Percentiles rank a stretch among this genome's conserved stretches.
phyloP scores from a whole-genome alignment of 805 yeast genomes.

The Scheffersomyces ergatensis region DNA sequence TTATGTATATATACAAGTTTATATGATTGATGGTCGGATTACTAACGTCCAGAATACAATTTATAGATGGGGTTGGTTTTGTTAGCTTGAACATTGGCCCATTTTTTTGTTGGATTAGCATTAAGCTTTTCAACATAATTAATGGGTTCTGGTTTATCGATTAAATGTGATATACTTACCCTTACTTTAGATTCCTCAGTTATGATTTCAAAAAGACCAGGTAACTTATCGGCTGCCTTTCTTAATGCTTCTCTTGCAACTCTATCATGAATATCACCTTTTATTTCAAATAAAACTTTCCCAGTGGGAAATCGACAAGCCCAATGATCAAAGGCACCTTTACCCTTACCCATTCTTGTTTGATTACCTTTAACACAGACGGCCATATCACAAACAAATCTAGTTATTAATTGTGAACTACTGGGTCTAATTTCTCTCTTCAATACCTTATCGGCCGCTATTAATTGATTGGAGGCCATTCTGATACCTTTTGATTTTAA shows the following conservation, averaged over 20 bases:
- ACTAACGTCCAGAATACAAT: conserved; percentile 64
- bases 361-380: conserved; percentile 97
- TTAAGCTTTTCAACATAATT: conserved; percentile 56
- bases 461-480: conserved; percentile 80
- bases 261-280: conserved; percentile 76
- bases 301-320: conserved; percentile 96
- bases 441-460: conserved; percentile 86
- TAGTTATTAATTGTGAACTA: conserved; percentile 72
- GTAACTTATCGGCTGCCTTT: conserved; percentile 87
- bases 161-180: conserved; percentile 62
- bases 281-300: conserved; percentile 84
- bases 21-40: neutral
- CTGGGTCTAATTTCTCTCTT: conserved; percentile 81
- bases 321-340: conserved; percentile 97
- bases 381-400: conserved; percentile 81
- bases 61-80: conserved; percentile 48
- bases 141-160: conserved; percentile 42
- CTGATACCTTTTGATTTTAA: conserved; percentile 86
- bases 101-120: conserved; percentile 63
- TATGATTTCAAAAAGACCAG: conserved; percentile 88
- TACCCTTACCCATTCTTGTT: conserved; percentile 99
- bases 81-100: conserved; percentile 51
- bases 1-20: neutral
- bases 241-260: conserved; percentile 88
- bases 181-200: conserved; percentile 62